These are phyloP conservation scores for Boletellus deceptivus DNA, from an alignment of 1,284 basidiomycete genomes.

Conservation along the genomic window DNA sequence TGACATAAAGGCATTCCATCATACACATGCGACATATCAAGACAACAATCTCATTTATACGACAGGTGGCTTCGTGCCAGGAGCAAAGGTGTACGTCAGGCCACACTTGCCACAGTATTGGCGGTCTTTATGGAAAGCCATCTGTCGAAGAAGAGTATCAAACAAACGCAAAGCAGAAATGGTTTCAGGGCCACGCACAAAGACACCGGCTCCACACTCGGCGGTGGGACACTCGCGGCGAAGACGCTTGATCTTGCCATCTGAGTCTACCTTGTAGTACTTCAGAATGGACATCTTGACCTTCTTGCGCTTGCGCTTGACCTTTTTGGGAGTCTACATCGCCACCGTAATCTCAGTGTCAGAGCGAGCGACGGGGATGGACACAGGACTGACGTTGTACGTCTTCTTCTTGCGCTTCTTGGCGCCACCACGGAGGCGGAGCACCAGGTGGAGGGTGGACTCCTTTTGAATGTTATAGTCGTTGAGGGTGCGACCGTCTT, in stretches of 20 bases:
- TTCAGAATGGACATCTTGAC: conserved; percentile 99
- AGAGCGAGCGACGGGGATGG: background rate
- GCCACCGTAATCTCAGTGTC: conserved; percentile 3
- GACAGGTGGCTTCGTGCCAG: conserved; percentile 72
- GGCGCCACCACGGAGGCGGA: conserved; percentile 93
- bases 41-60: conserved; percentile 40
- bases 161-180: background rate
- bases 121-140: conserved; percentile 94
- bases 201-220: conserved; percentile 94
- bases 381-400: conserved; percentile 67
- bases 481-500: conserved; percentile 86
- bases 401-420: conserved; percentile 99
- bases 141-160: conserved; percentile 41
- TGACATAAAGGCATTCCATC: conserved; percentile 11
- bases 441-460: conserved; percentile 93
- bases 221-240: conserved; percentile 93
- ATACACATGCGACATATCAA: conserved; percentile 13
- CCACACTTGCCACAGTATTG: conserved; percentile 96
- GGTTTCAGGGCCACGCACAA: conserved; percentile 54
- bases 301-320: conserved; percentile 99
- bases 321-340: conserved; percentile 94
- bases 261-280: conserved; percentile 99
- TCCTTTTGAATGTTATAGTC: conserved; percentile 98
- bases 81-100: conserved; percentile 86
- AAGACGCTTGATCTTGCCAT: conserved; percentile 99